Conservation (phyloP, 78 protist species). For the slime mould (Dictyostelium discoideum) region dicty_2.7 NC_007088.5:1263001-1263500, state of each 20-base stretch:
- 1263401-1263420: not conserved
- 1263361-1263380: not conserved
- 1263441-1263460: not conserved
- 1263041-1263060: not conserved
- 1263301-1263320: not conserved
- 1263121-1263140: not conserved
- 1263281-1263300: not conserved
- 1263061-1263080: not conserved
- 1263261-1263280: not conserved
- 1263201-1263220: too few species aligned
- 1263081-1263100: not conserved
- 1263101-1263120: not conserved
- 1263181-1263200: too few species aligned
- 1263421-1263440: too few species aligned
- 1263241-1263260: not conserved
- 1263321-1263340: not conserved
- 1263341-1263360: not conserved
- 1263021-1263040: not conserved
- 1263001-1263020: not conserved
- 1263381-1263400: not conserved
- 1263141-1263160: not conserved
- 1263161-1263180: not conserved
- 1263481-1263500: not conserved
- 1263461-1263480: too few species aligned
- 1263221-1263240: not conserved